These are phyloP conservation scores for Backusella parvicylindrica DNA, from an alignment of 192 early-diverging fungal genomes.

Conservation along the genomic window DNA sequence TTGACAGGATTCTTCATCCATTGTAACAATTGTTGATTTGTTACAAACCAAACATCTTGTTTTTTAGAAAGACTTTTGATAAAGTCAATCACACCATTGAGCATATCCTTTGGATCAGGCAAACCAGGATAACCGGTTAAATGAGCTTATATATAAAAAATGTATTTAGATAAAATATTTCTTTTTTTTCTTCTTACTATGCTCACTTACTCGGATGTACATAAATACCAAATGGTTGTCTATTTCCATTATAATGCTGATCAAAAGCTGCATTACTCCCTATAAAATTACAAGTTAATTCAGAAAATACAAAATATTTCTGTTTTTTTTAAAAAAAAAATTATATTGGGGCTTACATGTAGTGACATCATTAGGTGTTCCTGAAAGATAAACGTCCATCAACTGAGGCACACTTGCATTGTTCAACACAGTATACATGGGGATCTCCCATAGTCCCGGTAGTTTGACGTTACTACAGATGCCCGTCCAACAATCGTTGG, in stretches of 20 bases:
- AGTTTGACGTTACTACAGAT: constrained; percentile 35
- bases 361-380: constrained; percentile 29
- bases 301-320: no score
- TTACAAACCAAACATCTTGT: constrained; percentile 71
- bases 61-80: constrained; percentile 44
- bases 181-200: background rate
- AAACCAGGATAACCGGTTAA: constrained; percentile 21
- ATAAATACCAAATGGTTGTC: constrained; percentile 53
- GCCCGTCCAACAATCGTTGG: constrained; percentile 54
- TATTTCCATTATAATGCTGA: constrained; percentile 42
- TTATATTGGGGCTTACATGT: constrained; percentile 39
- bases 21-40: constrained; percentile 61
- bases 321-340: no score
- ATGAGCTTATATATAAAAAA: constrained; percentile 40
- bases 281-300: background rate
- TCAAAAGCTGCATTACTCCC: constrained; percentile 37
- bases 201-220: constrained; percentile 38
- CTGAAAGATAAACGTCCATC: constrained; percentile 51
- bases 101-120: constrained; percentile 18
- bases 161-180: background rate
- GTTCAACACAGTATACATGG: constrained; percentile 54
- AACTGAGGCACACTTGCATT: constrained; percentile 28
- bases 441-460: constrained; percentile 64
- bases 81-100: constrained; percentile 36
- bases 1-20: constrained; percentile 80